Base-by-base conservation (phyloP, 2,329 filamentous ascomycete genomes). In the Dendryphion nanum region DNA sequence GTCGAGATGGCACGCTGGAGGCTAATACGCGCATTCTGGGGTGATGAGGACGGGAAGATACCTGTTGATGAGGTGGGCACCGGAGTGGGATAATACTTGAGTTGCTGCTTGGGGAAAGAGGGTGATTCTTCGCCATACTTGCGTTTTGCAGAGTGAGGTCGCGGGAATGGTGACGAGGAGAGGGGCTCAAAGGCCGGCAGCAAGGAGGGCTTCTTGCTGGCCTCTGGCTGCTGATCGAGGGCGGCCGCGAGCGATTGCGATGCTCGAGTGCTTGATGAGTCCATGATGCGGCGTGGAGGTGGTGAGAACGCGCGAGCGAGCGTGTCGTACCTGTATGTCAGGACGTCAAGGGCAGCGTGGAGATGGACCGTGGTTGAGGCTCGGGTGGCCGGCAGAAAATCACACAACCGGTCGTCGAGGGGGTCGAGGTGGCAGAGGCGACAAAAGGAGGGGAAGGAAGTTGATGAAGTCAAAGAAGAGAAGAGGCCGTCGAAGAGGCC, bases 1-100 rank as follows among this genome's bases (percentile, higher is more conserved):
- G 74, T 70, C 35, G 56, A 66, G 51, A 79, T 74, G 40, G 79
- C 77, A 55, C 85, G 81, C 52, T 77, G 73, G 26, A 83, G 57
- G 38, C 55, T 66, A 17, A 78, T 73, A 59, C 78, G 67, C 48
- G 57, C 63, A 59, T 59, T 54, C 61, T 70, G 73, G 51, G 73
- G 54, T 62, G 86, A 83, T 33, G 90, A 90, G 39, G 90, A 95
- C 33, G 87, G 89, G 51, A 95, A 74, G 55, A 96, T 88, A 57
- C 87, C 88, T 31, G 91, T 95, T 51, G 89, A 95, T 3, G 93
- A 97, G 4, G 91, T 96, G 15, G 91, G 90, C 44, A 95, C 79
- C 1, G 93, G 93, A 3, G 93, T 97, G 29, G 93, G 93, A 70
- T 97, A 97, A 55, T 69, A 72, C 59, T 85, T 89, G 51, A 76